Evolutionary conservation across 2,329 filamentous ascomycete genomes (phyloP).

Genomic region (Xylaria sp.): DNA sequence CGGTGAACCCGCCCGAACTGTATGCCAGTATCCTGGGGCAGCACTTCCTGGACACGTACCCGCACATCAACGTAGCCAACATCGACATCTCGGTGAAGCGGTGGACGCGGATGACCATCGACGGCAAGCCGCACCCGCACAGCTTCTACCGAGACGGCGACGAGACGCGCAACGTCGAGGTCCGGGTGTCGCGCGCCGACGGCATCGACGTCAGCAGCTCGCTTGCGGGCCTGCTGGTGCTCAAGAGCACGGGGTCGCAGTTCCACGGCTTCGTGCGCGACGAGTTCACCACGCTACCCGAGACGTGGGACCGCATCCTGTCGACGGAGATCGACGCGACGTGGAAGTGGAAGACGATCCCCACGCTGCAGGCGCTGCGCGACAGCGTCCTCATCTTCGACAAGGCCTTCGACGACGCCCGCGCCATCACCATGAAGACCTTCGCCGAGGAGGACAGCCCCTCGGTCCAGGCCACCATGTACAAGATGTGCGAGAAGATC

Average conservation of each 20-base stretch:
- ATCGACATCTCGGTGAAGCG: constrained; percentile 85
- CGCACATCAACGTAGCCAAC: constrained; percentile 87
- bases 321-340: constrained; percentile 89
- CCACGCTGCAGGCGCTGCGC: constrained; percentile 73
- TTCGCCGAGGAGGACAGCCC: constrained; percentile 92
- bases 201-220: constrained; percentile 81
- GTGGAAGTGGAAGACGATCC: constrained; percentile 86
- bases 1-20: constrained; percentile 91
- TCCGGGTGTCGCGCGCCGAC: constrained; percentile 70
- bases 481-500: constrained; percentile 95
- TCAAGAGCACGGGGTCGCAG: constrained; percentile 96
- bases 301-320: constrained; percentile 94
- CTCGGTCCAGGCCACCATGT: constrained; percentile 97
- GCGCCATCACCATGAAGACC: constrained; percentile 85
- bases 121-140: constrained; percentile 92
- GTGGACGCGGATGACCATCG: constrained; percentile 89
- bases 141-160: constrained; percentile 91
- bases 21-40: constrained; percentile 85
- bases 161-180: constrained; percentile 87
- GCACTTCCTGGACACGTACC: constrained; percentile 89
- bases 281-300: constrained; percentile 89
- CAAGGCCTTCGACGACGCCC: constrained; percentile 78
- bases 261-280: constrained; percentile 96
- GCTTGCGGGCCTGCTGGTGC: constrained; percentile 83
- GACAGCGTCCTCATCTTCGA: constrained; percentile 75